Base-by-base conservation (phyloP, 2,329 filamentous ascomycete genomes). In the Neocatenulostroma microsporum region DNA sequence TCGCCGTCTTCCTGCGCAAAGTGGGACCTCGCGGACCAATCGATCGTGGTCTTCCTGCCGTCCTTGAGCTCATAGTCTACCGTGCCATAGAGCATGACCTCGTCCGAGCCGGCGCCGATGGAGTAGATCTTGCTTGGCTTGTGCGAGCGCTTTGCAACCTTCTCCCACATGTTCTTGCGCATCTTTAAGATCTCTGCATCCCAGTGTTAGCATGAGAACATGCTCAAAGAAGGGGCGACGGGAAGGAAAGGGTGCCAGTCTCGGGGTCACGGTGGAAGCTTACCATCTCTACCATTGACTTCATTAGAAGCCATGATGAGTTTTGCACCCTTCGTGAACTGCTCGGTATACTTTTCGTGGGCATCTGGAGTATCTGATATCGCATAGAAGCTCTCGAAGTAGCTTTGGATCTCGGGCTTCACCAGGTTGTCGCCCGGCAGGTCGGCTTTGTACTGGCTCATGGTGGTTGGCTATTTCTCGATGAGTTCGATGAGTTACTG, bases 1-100 rank as follows among this genome's bases (percentile, higher is more conserved):
- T 64, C 66, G 3, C 69, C 74, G 30, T 70, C 66, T 29, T 62
- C 61, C 5, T 70, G 67, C 19, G 64, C 56, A 29, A 80, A 64
- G 36, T 71, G 62, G 3, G 70, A 74, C 42, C 70, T 60, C 34
- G 65, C 74, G 13, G 70, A 69, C 74, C 74, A 78, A 9, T 74
- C 70, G 3, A 73, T 53, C 2, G 50, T 50, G 5, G 51, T 50
- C 34, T 62, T 58, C 19, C 61, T 62, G 12, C 70, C 73, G 48
- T 69, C 68, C 49, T 72, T 73, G 36, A 76, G 48, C 11, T 50
- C 62, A 53, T 74, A 76, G 27, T 63, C 63, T 10, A 76, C 73
- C 3, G 55, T 69, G 1, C 72, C 72, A 45, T 67, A 66, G 3
- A 75, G 47, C 72, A 76, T 75, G 13, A 72, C 62, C 44, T 75